These are phyloP conservation scores for Globisporangium barbulae DNA, from an alignment of 352 stramenopile species.

Conservation along the genomic window DNA sequence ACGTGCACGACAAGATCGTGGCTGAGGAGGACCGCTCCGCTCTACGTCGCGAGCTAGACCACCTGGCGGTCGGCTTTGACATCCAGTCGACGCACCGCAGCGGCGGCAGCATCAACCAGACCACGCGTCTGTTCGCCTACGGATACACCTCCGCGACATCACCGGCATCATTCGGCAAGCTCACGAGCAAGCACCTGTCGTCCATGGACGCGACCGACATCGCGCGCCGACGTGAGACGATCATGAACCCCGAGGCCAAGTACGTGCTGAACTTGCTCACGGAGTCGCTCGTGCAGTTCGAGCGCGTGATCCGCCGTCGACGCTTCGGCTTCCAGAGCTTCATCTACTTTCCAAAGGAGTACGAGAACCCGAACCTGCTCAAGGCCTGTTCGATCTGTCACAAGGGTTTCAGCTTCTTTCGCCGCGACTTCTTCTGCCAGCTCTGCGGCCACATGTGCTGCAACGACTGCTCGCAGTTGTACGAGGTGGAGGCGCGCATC, in stretches of 20 bases:
- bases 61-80: slow-evolving; percentile 52
- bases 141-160: slow-evolving; percentile 39
- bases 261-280: slow-evolving; percentile 42
- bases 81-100: slow-evolving; percentile 30
- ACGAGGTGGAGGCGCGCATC: slow-evolving; percentile 38
- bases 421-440: slow-evolving; percentile 50
- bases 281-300: slow-evolving; percentile 47
- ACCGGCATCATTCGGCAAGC: slow-evolving; percentile 27
- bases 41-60: slow-evolving; percentile 43
- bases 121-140: slow-evolving; percentile 40
- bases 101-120: slow-evolving; percentile 32
- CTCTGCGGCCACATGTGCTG: slow-evolving; percentile 48
- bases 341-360: slow-evolving; percentile 50
- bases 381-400: slow-evolving; percentile 44
- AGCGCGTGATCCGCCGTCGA: slow-evolving; percentile 54
- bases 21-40: slow-evolving; percentile 31
- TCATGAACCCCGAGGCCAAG: slow-evolving; percentile 49
- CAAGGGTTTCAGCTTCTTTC: slow-evolving; percentile 43
- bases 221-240: slow-evolving; percentile 24
- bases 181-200: slow-evolving; percentile 21
- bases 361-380: slow-evolving; percentile 23
- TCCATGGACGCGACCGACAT: slow-evolving; percentile 29
- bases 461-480: slow-evolving; percentile 36
- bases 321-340: slow-evolving; percentile 70
- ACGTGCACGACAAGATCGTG: slow-evolving; percentile 51